A percentile compares a stretch with the other conserved stretches of the same genome.
These are phyloP conservation scores for Metschnikowia gelsemii DNA, from an alignment of 805 yeast genomes.

Conservation along the genomic window DNA sequence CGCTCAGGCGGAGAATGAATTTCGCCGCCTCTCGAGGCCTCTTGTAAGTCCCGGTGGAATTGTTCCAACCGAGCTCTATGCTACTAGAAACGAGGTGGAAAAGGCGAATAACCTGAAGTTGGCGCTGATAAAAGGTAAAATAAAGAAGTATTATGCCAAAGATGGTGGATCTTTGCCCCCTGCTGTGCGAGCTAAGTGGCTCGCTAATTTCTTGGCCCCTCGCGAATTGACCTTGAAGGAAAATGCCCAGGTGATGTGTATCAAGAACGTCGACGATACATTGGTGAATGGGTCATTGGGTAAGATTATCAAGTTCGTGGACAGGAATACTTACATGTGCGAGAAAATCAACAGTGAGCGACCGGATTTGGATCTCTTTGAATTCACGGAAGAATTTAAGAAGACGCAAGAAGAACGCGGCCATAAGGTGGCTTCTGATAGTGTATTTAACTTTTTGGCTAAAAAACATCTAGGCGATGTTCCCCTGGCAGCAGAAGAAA, in stretches of 20 bases:
- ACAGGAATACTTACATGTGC: slow-evolving; percentile 39
- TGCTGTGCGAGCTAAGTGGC: slow-evolving; percentile 8
- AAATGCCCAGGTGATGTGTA: slow-evolving; percentile 93
- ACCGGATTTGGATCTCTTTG: slow-evolving; percentile 22
- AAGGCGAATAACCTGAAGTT: slow-evolving; percentile 55
- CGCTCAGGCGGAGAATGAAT: slow-evolving; percentile 45
- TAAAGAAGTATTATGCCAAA: slow-evolving; percentile 41
- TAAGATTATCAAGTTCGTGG: slow-evolving; percentile 57
- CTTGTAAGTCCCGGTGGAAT: slow-evolving; percentile 69
- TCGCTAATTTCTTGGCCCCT: slow-evolving; percentile 21
- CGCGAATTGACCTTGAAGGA: slow-evolving; percentile 50
- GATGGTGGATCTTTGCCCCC: slow-evolving; percentile 38
- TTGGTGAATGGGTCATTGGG: slow-evolving; percentile 94
- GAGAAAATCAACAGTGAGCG: slow-evolving; percentile 19
- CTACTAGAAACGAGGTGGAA: slow-evolving; percentile 85
- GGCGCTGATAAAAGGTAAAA: slow-evolving; percentile 45
- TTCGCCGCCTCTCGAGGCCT: slow-evolving; percentile 55
- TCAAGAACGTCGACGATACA: slow-evolving; percentile 70
- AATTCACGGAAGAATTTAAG: slow-evolving; percentile 20
- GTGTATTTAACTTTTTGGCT: slow-evolving; percentile 17
- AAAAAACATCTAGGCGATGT: not conserved
- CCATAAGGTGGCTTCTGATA: slow-evolving; percentile 10
- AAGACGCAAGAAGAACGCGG: not conserved
- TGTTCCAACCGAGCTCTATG: slow-evolving; percentile 83
- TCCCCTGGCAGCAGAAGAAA: not conserved